These are phyloP conservation scores for Azolla pinnata DNA, from an alignment of 75 land plant genomes.

Conservation along the genomic window DNA sequence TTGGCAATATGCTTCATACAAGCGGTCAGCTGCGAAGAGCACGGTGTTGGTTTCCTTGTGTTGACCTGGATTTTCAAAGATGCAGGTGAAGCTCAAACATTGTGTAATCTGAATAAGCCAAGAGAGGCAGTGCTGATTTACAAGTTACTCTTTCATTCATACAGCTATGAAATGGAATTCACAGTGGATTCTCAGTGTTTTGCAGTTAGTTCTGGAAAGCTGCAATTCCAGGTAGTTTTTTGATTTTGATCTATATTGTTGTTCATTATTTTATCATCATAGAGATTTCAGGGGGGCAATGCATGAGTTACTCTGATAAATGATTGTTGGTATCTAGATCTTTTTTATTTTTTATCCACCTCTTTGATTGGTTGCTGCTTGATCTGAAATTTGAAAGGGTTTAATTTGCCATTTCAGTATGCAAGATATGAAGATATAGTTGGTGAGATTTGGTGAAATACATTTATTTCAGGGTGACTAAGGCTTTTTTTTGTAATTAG, in stretches of 20 bases:
- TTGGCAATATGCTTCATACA: slow-evolving; percentile 43
- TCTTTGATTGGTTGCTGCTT: no score
- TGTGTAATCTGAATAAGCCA: not conserved
- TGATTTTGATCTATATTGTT: not conserved
- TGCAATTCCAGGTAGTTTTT: slow-evolving; percentile 63
- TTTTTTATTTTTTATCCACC: no score
- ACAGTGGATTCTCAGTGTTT: slow-evolving; percentile 68
- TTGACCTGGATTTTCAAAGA: slow-evolving; percentile 49
- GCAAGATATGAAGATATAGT: no score
- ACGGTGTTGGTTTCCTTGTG: slow-evolving; percentile 98
- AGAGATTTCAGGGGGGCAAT: slow-evolving; percentile 6
- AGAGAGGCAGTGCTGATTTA: not conserved
- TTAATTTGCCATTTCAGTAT: no score
- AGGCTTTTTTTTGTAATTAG: no score
- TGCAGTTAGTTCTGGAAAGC: slow-evolving; percentile 84
- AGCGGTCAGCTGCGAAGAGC: slow-evolving; percentile 82
- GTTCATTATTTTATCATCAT: slow-evolving; percentile 5
- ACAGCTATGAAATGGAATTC: slow-evolving; percentile 86
- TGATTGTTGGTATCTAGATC: no score
- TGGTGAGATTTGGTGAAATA: no score
- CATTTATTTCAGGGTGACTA: no score
- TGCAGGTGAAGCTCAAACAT: slow-evolving; percentile 50
- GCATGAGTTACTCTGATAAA: no score
- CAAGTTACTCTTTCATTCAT: not conserved
- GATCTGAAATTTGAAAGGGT: no score